Evolutionary conservation across 2,329 filamentous ascomycete species (phyloP), one percentile per base, ranked within the genome.

Genomic region (Claviceps humidiphila): DNA sequence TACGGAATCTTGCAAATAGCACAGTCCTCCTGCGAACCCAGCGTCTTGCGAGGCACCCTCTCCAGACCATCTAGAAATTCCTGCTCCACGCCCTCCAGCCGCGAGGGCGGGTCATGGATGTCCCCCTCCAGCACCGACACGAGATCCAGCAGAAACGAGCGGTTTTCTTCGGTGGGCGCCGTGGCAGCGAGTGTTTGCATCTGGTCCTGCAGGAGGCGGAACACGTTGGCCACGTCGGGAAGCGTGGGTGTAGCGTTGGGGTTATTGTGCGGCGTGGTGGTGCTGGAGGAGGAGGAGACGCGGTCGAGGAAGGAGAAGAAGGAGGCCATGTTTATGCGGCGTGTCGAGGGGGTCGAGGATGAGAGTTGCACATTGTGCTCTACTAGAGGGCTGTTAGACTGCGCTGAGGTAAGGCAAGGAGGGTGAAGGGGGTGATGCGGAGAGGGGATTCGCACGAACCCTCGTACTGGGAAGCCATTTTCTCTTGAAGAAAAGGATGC

Each of bases 1-100:
- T 78, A 82, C 34, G 65, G 67, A 58, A 83, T 76, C 54, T 77
- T 79, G 66, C 81, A 84, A 63, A 84, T 84, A 43, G 80, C 76
- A 57, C 81, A 84, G 53, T 70, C 64, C 50, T 77, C 77, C 45
- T 81, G 77, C 2, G 60, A 49, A 59, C 65, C 66, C 30, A 84
- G 68, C 45, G 57, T 62, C 69, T 73, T 75, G 57, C 73, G 72
- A 40, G 69, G 63, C 49, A 84, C 80, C 14, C 81, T 71, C 54
- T 84, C 81, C 51, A 84, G 69, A 38, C 61, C 58, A 64, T 83
- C 80, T 38, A 84, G 66, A 61, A 78, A 83, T 56, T 73, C 69
- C 67, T 83, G 80, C 54, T 69, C 65, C 17, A 83, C 78, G 56
- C 81, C 81, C 2, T 65, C 66, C 52, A 82, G 69, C 54, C 68